Evolutionary conservation across 1,284 basidiomycete genomes (phyloP).

Genomic region (Ustilago crameri): DNA sequence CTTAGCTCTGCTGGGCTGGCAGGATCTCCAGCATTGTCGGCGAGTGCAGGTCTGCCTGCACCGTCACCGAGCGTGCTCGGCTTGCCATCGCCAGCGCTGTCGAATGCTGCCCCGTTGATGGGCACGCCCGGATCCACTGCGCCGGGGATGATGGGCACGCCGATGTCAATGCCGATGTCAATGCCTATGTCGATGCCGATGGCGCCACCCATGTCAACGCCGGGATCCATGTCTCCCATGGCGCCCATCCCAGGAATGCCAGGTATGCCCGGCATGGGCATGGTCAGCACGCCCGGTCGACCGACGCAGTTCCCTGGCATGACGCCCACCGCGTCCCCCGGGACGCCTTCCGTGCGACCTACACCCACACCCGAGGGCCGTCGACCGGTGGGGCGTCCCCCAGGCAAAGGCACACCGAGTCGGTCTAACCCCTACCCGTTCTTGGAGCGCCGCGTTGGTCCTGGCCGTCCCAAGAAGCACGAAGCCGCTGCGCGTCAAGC

Average conservation of each 20-base stretch:
- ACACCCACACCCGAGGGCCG: slow-evolving; percentile 15
- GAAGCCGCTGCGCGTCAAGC: slow-evolving; percentile 44
- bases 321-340: slow-evolving; percentile 21
- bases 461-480: slow-evolving; percentile 46
- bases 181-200: slow-evolving; percentile 37
- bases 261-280: slow-evolving; percentile 12
- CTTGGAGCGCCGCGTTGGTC: slow-evolving; percentile 37
- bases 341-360: slow-evolving; percentile 1
- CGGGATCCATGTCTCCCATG: slow-evolving; percentile 27
- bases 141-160: slow-evolving; percentile 1
- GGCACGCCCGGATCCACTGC: not conserved
- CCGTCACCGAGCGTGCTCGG: slow-evolving; percentile 20
- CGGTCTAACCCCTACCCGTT: slow-evolving; percentile 43
- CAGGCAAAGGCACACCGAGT: slow-evolving; percentile 35
- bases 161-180: slow-evolving; percentile 14
- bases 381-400: slow-evolving; percentile 35
- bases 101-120: slow-evolving; percentile 11
- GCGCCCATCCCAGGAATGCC: slow-evolving; percentile 13
- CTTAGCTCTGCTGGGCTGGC: slow-evolving; percentile 28
- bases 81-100: slow-evolving; percentile 21
- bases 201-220: slow-evolving; percentile 26
- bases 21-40: slow-evolving; percentile 25
- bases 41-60: slow-evolving; percentile 7
- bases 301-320: slow-evolving; percentile 20
- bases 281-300: slow-evolving; percentile 23